Conservation (phyloP, 805 yeast genomes). For the Yarrowia bubula region DNA sequence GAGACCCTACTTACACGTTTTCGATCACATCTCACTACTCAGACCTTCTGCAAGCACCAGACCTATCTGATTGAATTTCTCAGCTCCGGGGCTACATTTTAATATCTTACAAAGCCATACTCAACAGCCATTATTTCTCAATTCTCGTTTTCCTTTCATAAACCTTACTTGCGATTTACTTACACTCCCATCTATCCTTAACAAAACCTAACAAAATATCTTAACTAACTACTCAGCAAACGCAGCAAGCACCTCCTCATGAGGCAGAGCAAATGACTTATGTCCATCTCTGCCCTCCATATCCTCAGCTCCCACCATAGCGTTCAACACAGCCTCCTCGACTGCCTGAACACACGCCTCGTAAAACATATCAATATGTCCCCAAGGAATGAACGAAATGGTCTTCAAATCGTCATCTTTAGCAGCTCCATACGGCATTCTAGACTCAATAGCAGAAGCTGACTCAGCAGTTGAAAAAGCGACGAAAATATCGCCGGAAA, state of each 20-base stretch:
- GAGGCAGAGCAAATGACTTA: constrained; percentile 2
- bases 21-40: too few relatives aligned
- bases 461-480: constrained; percentile 1
- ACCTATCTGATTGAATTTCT: too few relatives aligned
- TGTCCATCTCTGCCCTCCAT: constrained; percentile 15
- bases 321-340: constrained; percentile 11
- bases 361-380: constrained; percentile 2
- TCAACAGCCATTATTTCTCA: too few relatives aligned
- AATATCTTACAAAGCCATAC: too few relatives aligned
- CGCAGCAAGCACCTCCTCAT: background rate
- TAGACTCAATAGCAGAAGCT: background rate
- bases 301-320: background rate
- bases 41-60: too few relatives aligned
- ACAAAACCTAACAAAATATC: background rate
- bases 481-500: background rate
- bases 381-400: constrained; percentile 3
- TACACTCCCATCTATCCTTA: background rate
- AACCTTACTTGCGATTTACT: too few relatives aligned
- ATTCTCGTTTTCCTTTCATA: too few relatives aligned
- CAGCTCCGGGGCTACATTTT: too few relatives aligned
- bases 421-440: constrained; percentile 8
- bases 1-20: too few relatives aligned
- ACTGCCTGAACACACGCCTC: constrained; percentile 7
- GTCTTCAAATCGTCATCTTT: background rate
- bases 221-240: background rate